These are phyloP conservation scores for Podila minutissima DNA, from an alignment of 192 early-diverging fungal genomes.

Conservation along the genomic window DNA sequence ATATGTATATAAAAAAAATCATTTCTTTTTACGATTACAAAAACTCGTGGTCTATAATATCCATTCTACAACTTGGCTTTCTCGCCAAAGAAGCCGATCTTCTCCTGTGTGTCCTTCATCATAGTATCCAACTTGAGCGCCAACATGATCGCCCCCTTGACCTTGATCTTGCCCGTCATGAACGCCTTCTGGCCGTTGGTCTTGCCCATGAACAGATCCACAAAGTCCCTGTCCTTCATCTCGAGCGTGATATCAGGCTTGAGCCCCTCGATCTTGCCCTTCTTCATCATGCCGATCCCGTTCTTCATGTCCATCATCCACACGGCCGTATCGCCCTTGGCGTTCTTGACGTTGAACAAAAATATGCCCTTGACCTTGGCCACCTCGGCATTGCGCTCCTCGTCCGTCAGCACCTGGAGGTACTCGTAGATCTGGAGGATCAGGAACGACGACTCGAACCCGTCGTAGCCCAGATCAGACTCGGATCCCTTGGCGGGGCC, in stretches of 20 bases:
- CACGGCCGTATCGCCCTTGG: slow-evolving; percentile 71
- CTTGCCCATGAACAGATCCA: slow-evolving; percentile 85
- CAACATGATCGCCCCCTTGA: slow-evolving; percentile 80
- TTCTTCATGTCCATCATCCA: slow-evolving; percentile 93
- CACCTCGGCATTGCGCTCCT: slow-evolving; percentile 47
- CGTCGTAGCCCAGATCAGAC: slow-evolving; percentile 39
- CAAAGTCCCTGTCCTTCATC: slow-evolving; percentile 87
- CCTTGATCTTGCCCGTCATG: slow-evolving; percentile 91
- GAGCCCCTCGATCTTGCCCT: slow-evolving; percentile 66
- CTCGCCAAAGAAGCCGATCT: slow-evolving; percentile 50
- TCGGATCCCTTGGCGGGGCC: slow-evolving; percentile 39
- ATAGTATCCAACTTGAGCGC: slow-evolving; percentile 78
- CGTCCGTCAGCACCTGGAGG: slow-evolving; percentile 32
- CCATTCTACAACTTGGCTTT: slow-evolving; percentile 69
- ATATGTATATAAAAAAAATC: too few relatives aligned
- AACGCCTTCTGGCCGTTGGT: slow-evolving; percentile 92
- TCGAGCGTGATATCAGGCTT: slow-evolving; percentile 80
- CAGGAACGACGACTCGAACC: slow-evolving; percentile 44
- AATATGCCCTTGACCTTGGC: slow-evolving; percentile 81
- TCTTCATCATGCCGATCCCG: slow-evolving; percentile 68
- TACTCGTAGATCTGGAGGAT: slow-evolving; percentile 46
- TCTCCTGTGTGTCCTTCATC: slow-evolving; percentile 67
- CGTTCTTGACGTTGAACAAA: slow-evolving; percentile 87
- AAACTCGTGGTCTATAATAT: too few relatives aligned
- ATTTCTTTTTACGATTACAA: too few relatives aligned